Percentiles rank a stretch among this genome's conserved stretches.
Conservation (phyloP, 1,139 yeast genomes). For the Magnusiomyces magnusii region DNA sequence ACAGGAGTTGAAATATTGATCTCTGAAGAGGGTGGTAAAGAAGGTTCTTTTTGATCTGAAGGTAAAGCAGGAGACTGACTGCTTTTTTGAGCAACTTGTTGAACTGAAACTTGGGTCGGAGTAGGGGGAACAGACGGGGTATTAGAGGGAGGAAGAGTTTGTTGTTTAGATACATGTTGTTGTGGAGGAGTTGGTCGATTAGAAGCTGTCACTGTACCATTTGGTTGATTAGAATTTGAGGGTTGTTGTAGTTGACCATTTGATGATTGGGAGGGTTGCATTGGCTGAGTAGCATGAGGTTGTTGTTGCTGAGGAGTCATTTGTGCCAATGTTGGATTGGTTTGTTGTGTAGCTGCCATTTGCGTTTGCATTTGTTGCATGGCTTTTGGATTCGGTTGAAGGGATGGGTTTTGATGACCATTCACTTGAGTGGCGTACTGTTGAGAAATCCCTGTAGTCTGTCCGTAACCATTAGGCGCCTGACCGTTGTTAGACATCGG, state of each 20-base stretch:
- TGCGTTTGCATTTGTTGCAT: neutral
- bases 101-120: neutral
- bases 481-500: conserved; percentile 1
- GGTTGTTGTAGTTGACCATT: too few relatives aligned
- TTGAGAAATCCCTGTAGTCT: conserved; percentile 1
- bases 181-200: neutral
- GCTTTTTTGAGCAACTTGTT: neutral
- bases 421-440: conserved; percentile 1
- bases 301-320: conserved; percentile 8
- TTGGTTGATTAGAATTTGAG: neutral
- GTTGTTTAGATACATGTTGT: neutral
- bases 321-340: conserved; percentile 2
- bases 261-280: neutral
- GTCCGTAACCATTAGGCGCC: neutral
- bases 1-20: conserved; percentile 25
- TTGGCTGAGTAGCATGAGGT: neutral
- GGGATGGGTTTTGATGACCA: neutral
- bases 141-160: neutral
- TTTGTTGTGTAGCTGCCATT: neutral
- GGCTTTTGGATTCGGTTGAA: neutral
- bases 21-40: neutral
- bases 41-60: neutral
- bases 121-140: neutral
- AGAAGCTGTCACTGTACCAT: neutral
- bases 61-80: neutral